phyloP scores from a whole-genome alignment of 2,329 filamentous ascomycete genomes.

The Alternaria novae-zelandiae region DNA sequence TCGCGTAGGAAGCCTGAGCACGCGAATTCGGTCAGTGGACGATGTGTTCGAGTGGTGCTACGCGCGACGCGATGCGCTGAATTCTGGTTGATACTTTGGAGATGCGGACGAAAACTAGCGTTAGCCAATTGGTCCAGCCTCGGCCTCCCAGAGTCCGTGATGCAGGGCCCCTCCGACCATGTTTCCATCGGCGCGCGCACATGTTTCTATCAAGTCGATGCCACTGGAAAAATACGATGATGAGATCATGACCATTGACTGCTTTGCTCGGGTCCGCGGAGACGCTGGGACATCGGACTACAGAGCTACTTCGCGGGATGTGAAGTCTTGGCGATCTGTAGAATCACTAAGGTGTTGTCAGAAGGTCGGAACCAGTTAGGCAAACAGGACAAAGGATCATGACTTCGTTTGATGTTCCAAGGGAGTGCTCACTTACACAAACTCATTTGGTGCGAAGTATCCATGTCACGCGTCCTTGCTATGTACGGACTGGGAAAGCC shows the following conservation, averaged over 20 bases:
- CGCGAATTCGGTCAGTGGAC: not conserved
- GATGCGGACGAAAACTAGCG: slow-evolving; percentile 14
- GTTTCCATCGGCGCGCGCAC: slow-evolving; percentile 3
- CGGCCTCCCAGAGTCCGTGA: not conserved
- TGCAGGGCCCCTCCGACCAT: slow-evolving; percentile 7
- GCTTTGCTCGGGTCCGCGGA: not conserved
- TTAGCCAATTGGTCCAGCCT: slow-evolving; percentile 7
- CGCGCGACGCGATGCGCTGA: slow-evolving; percentile 11
- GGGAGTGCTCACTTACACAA: slow-evolving; percentile 5
- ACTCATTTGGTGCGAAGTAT: not conserved
- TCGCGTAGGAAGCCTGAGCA: not conserved
- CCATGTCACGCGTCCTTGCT: not conserved
- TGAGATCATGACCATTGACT: not conserved
- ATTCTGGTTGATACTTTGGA: slow-evolving; percentile 6
- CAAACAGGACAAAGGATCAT: not conserved
- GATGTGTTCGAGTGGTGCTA: slow-evolving; percentile 4
- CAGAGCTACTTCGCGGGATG: not conserved
- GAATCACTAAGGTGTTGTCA: slow-evolving; percentile 10
- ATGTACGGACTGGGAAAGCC: not conserved
- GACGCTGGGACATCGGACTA: not conserved
- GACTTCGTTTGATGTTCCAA: not conserved
- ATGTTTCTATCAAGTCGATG: not conserved
- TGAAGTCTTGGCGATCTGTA: slow-evolving; percentile 8
- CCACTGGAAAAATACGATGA: not conserved
- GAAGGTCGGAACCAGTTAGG: not conserved